These are phyloP conservation scores for Hylodesmum podocarpum DNA, from an alignment of 306 rosid genomes.

Conservation along the genomic window DNA sequence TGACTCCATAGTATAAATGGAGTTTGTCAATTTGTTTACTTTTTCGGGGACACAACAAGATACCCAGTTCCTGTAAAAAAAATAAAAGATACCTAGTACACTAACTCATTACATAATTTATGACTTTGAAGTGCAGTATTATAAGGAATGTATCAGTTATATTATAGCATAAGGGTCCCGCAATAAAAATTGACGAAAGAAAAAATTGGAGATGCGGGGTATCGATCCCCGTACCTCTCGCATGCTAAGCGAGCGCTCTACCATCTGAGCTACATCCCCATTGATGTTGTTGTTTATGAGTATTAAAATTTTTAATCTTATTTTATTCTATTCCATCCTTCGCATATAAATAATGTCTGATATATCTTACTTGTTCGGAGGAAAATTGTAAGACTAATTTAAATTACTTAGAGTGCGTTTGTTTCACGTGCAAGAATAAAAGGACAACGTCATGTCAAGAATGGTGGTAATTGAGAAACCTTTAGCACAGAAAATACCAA, in stretches of 20 bases:
- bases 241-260: slow-evolving; percentile 99
- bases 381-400: not conserved
- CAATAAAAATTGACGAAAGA: too few relatives aligned
- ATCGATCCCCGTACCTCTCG: slow-evolving; percentile 94
- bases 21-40: not conserved
- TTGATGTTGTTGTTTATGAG: not conserved
- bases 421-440: not conserved
- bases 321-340: too few relatives aligned
- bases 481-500: not conserved
- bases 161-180: too few relatives aligned
- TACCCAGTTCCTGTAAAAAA: too few relatives aligned
- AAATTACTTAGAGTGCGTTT: not conserved
- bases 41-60: not conserved
- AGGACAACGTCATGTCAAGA: not conserved
- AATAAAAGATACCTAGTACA: not conserved
- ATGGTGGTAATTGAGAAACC: not conserved
- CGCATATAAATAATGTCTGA: not conserved
- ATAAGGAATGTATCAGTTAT: too few relatives aligned
- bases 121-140: not conserved
- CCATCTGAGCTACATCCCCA: slow-evolving; percentile 98
- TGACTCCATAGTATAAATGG: not conserved
- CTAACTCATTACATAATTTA: not conserved
- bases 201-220: slow-evolving; percentile 76
- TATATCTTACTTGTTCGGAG: not conserved
- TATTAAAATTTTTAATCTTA: too few relatives aligned